Conservation (phyloP, 2,329 filamentous ascomycete species). For the Sporothrix phasma region DNA sequence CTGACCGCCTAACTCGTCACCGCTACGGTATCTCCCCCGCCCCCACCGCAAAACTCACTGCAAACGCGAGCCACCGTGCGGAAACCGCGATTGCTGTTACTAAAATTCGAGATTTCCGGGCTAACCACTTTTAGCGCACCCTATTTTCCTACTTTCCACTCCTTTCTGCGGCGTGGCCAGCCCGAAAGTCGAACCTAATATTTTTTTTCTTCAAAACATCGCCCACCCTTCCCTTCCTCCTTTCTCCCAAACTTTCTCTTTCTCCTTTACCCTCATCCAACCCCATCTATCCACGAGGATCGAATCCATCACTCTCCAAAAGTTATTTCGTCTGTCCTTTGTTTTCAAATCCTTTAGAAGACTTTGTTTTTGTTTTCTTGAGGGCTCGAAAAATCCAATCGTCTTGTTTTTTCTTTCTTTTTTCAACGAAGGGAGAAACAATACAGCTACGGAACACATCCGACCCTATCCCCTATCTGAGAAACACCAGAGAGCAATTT, state of each 20-base stretch:
- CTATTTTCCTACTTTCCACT: neutral
- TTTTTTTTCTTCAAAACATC: conserved; percentile 18
- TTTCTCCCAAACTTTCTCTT: conserved; percentile 18
- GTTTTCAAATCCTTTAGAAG: conserved; percentile 35
- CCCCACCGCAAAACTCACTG: neutral
- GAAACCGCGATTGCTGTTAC: neutral
- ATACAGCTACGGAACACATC: neutral
- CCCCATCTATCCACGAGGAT: conserved; percentile 22
- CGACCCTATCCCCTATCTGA: neutral
- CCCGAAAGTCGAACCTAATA: conserved; percentile 18
- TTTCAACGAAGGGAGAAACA: conserved; percentile 15
- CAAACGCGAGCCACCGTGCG: conserved; percentile 2
- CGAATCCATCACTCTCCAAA: conserved; percentile 20
- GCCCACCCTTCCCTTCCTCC: conserved; percentile 16
- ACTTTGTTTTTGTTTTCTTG: conserved; percentile 33
- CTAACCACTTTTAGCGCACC: conserved; percentile 6
- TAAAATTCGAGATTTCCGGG: conserved; percentile 7
- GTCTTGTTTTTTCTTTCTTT: conserved; percentile 20
- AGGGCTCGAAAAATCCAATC: conserved; percentile 30
- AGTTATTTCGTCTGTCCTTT: conserved; percentile 23
- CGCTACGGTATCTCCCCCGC: neutral
- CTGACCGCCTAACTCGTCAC: conserved; percentile 7
- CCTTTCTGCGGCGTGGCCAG: neutral
- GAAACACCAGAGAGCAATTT: conserved; percentile 4
- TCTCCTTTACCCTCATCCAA: conserved; percentile 21